These are phyloP conservation scores for Dendrobium huoshanense DNA, from an alignment of 106 monocot species.

Conservation along the genomic window DNA sequence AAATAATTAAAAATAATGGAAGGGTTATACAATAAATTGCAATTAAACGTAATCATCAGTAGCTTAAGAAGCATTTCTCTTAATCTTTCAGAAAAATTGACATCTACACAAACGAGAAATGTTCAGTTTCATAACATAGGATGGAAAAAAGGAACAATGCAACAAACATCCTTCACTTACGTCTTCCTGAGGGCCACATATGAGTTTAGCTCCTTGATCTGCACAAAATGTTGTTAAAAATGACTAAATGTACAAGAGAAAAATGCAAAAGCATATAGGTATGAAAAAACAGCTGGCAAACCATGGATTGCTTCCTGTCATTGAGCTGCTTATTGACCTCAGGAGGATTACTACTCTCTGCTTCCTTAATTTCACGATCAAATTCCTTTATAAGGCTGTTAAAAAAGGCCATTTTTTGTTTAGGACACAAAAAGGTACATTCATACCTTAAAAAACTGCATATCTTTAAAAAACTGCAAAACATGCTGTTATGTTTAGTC, in stretches of 20 bases:
- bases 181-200: conserved; percentile 93
- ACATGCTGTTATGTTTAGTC: neutral
- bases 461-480: neutral
- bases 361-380: conserved; percentile 89
- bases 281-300: conserved; percentile 21
- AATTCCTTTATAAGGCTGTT: conserved; percentile 90
- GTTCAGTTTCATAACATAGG: neutral
- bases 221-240: conserved; percentile 18
- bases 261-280: neutral
- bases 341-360: conserved; percentile 58
- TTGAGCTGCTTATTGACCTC: conserved; percentile 79
- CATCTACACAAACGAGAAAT: neutral
- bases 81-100: neutral
- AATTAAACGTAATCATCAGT: neutral
- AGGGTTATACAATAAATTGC: neutral
- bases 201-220: conserved; percentile 98
- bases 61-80: neutral
- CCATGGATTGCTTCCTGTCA: conserved; percentile 95
- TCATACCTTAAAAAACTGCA: neutral
- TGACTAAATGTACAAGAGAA: neutral
- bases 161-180: conserved; percentile 41
- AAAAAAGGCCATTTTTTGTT: neutral
- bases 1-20: neutral
- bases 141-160: neutral
- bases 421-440: neutral